Conservation (phyloP, 1,139 yeast genomes). For the Candida pseudoviswanathii region DNA sequence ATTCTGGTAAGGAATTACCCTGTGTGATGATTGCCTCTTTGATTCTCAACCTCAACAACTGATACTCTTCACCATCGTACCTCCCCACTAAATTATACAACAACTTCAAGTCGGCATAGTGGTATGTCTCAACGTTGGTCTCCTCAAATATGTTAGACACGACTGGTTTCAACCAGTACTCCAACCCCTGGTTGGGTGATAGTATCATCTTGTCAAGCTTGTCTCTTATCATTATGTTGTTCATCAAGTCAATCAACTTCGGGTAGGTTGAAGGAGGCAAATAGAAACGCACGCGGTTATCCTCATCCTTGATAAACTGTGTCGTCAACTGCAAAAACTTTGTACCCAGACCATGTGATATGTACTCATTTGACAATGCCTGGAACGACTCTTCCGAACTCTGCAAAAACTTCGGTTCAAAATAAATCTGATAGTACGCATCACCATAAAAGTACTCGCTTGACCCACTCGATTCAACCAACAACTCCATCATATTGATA, state of each 20-base stretch:
- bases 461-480: constrained; percentile 45
- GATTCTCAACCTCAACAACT: constrained; percentile 52
- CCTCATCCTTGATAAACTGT: constrained; percentile 60
- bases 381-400: constrained; percentile 61
- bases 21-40: constrained; percentile 48
- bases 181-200: constrained; percentile 57
- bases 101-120: constrained; percentile 32
- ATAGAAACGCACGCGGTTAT: constrained; percentile 54
- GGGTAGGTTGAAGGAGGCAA: constrained; percentile 57
- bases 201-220: constrained; percentile 51
- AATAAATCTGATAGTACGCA: constrained; percentile 60
- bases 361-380: constrained; percentile 45
- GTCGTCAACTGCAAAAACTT: constrained; percentile 57
- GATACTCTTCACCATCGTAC: constrained; percentile 53
- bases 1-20: constrained; percentile 33
- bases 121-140: constrained; percentile 17
- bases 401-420: constrained; percentile 66
- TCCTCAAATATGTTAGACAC: constrained; percentile 24
- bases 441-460: constrained; percentile 41
- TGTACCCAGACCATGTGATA: constrained; percentile 44
- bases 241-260: constrained; percentile 57
- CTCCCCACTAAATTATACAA: constrained; percentile 55
- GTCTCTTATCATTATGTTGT: constrained; percentile 63
- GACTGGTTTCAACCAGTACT: constrained; percentile 51
- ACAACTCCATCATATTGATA: constrained; percentile 68